phyloP scores from a whole-genome alignment of 208 protist species.

The Herpetomonas tarakana region DNA sequence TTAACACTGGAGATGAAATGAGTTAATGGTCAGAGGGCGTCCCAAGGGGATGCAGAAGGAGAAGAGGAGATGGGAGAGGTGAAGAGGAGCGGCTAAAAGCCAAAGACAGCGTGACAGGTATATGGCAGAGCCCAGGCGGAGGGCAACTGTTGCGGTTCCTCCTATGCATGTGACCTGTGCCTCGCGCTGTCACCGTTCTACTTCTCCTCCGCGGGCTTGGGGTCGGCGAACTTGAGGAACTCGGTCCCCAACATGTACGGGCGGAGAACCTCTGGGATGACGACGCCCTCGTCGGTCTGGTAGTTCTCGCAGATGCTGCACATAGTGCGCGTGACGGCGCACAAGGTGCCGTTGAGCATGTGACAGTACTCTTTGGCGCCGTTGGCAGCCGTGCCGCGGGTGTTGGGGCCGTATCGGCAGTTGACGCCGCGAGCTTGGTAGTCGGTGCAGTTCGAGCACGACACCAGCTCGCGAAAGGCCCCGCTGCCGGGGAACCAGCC shows the following conservation, averaged over 20 bases:
- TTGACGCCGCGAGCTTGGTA: conserved; percentile 96
- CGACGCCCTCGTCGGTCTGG: conserved; percentile 95
- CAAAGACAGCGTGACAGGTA: no score
- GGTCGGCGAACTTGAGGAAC: conserved; percentile 67
- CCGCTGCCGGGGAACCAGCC: conserved; percentile 98
- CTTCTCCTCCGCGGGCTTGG: conserved; percentile 21
- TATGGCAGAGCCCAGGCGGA: no score
- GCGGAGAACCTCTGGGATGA: conserved; percentile 91
- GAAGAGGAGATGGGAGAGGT: no score
- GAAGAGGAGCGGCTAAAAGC: no score
- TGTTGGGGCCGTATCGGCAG: conserved; percentile 87
- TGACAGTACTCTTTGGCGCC: conserved; percentile 98
- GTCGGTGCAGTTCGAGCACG: conserved; percentile 99
- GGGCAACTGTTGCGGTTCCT: no score
- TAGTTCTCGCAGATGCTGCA: conserved; percentile 99
- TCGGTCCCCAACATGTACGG: conserved; percentile 89
- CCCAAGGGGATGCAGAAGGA: no score
- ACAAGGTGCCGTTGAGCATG: conserved; percentile 99
- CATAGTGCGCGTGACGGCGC: conserved; percentile 98
- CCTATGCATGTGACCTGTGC: no score
- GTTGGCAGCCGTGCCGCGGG: conserved; percentile 57
- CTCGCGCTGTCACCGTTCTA: no score
- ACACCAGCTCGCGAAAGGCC: conserved; percentile 98
- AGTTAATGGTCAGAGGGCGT: no score
- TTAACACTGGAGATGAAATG: no score